Evolutionary conservation across 768 basidiomycete species (phyloP).

Genomic region (Paxillus ammoniavirescens): DNA sequence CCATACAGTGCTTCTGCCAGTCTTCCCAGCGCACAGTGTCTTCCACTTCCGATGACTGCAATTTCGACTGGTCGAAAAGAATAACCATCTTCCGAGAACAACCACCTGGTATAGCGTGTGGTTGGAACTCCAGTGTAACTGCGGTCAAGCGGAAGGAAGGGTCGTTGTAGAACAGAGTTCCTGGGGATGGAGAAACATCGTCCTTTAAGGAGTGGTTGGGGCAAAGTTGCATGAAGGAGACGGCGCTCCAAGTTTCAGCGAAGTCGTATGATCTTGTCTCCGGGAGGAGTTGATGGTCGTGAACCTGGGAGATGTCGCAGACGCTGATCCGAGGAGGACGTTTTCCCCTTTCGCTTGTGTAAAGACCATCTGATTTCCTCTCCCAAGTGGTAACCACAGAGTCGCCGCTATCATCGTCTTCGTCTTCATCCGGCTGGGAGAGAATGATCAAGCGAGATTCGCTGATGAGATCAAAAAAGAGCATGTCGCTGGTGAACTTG

Average conservation of each 20-base stretch:
- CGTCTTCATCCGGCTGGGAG: constrained; percentile 33
- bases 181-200: constrained; percentile 36
- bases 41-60: constrained; percentile 42
- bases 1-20: constrained; percentile 44
- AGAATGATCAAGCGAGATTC: constrained; percentile 25
- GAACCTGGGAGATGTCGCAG: constrained; percentile 18
- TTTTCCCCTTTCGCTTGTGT: constrained; percentile 28
- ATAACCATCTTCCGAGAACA: constrained; percentile 45
- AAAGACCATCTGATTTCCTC: constrained; percentile 30
- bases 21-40: constrained; percentile 52
- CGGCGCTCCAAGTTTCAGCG: constrained; percentile 47
- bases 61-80: constrained; percentile 53
- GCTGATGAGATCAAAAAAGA: constrained; percentile 31
- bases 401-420: constrained; percentile 26
- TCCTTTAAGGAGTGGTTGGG: constrained; percentile 44
- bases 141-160: constrained; percentile 49
- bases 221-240: constrained; percentile 45
- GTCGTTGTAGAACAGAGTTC: constrained; percentile 57
- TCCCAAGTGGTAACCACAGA: constrained; percentile 20
- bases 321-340: constrained; percentile 30
- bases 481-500: constrained; percentile 28
- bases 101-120: constrained; percentile 32
- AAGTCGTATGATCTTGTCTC: constrained; percentile 45
- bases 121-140: constrained; percentile 41
- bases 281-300: constrained; percentile 10